These are phyloP conservation scores for Dacryopinax primogenitus DNA, from an alignment of 768 basidiomycete genomes.

Conservation along the genomic window DNA sequence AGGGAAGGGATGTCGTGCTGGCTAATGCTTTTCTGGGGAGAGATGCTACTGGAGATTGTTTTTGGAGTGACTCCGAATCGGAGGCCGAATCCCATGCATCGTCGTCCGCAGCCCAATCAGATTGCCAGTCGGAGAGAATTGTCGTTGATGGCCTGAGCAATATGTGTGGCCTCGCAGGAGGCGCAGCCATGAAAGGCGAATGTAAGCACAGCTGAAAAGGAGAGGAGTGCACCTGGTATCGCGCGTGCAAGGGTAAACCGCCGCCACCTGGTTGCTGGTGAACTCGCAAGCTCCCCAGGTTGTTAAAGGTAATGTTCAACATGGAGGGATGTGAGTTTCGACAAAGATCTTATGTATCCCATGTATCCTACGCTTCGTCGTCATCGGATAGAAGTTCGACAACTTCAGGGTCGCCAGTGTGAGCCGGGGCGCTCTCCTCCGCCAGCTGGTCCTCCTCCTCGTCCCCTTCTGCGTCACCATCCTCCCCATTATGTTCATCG, in stretches of 20 bases:
- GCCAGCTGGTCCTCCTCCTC: background rate
- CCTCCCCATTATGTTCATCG: background rate
- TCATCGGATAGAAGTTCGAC: conserved; percentile 1
- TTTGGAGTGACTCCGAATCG: conserved; percentile 47
- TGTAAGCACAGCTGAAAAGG: background rate
- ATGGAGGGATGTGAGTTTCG: too few relatives aligned
- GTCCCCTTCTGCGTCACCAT: background rate
- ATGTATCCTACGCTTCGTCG: background rate
- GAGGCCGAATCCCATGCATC: conserved; percentile 79
- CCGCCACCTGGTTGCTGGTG: background rate
- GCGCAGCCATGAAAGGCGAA: conserved; percentile 14
- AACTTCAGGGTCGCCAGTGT: background rate
- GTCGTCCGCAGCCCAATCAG: conserved; percentile 29
- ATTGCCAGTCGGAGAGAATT: conserved; percentile 25
- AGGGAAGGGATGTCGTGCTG: background rate
- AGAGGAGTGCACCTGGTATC: too few relatives aligned
- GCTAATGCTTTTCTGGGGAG: background rate
- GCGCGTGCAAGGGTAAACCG: too few relatives aligned
- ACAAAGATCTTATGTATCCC: background rate
- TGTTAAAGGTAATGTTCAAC: too few relatives aligned
- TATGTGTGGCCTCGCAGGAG: conserved; percentile 17
- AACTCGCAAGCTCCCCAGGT: too few relatives aligned
- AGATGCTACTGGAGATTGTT: background rate
- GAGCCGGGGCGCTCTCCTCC: background rate
- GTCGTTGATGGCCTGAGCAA: conserved; percentile 8